phyloP scores from a whole-genome alignment of 164 flowering plant species.

The Santalum album region DNA sequence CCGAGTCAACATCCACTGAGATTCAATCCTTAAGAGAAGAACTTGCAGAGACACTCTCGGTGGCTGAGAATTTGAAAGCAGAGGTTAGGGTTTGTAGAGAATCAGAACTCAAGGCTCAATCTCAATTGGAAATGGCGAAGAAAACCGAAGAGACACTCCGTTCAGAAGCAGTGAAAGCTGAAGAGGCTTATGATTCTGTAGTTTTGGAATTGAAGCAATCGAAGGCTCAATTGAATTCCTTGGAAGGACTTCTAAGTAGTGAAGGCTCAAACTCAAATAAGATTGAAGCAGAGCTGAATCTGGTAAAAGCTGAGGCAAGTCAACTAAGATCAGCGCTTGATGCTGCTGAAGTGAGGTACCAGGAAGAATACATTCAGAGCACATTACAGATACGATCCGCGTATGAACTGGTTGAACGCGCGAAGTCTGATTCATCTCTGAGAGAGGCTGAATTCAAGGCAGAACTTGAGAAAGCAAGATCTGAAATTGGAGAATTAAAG shows the following conservation, averaged over 20 bases:
- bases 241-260: conserved; percentile 25
- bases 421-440: conserved; percentile 15
- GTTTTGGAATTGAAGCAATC: conserved; percentile 29
- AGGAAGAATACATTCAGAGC: conserved; percentile 35
- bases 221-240: conserved; percentile 15
- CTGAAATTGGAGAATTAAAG: conserved; percentile 15
- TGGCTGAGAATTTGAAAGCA: conserved; percentile 23
- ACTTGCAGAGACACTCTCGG: conserved; percentile 22
- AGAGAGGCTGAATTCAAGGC: conserved; percentile 25
- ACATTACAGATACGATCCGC: conserved; percentile 34
- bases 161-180: conserved; percentile 15
- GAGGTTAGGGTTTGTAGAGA: conserved; percentile 25
- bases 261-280: conserved; percentile 14
- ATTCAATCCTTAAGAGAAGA: conserved; percentile 19
- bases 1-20: conserved; percentile 24
- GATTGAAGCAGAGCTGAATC: conserved; percentile 18
- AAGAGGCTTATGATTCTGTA: conserved; percentile 15
- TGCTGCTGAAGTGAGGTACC: conserved; percentile 31
- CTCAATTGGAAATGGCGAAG: conserved; percentile 22
- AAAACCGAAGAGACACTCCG: conserved; percentile 18
- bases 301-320: conserved; percentile 18
- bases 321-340: conserved; percentile 31
- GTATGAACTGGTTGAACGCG: conserved; percentile 25
- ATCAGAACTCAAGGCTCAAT: conserved; percentile 25
- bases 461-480: conserved; percentile 18